Conservation (phyloP, 306 rosid species). For the Vigna angularis region DNA sequence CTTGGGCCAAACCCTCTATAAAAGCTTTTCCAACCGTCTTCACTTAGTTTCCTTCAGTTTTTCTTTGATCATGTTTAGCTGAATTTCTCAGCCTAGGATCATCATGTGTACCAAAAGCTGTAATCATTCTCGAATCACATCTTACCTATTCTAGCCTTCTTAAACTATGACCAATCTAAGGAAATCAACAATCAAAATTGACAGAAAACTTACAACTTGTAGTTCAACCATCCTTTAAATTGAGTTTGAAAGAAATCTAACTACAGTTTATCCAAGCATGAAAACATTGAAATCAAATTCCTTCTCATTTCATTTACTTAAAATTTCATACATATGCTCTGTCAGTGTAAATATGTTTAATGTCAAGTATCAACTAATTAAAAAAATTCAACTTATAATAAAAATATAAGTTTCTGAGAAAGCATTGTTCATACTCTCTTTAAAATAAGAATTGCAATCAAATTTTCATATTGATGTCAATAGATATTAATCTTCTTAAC, state of each 20-base stretch:
- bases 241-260: not conserved
- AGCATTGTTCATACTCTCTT: not conserved
- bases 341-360: not conserved
- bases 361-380: not conserved
- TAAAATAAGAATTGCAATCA: not conserved
- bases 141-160: no score
- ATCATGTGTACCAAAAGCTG: no score
- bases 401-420: not conserved
- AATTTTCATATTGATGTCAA: not conserved
- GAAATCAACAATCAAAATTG: no score
- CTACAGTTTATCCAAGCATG: not conserved
- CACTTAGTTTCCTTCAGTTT: conserved; percentile 13
- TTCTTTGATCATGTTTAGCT: no score
- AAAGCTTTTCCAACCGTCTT: conserved; percentile 95
- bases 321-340: no score
- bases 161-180: no score
- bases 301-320: not conserved
- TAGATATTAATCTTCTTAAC: not conserved
- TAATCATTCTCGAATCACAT: no score
- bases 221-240: conserved; percentile 12
- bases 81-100: no score
- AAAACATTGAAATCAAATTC: not conserved
- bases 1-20: conserved; percentile 97
- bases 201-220: not conserved
- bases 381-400: not conserved